A percentile compares a stretch with the other conserved stretches of the same genome.
These are phyloP conservation scores for Tetrahymena borealis DNA, from an alignment of 73 alveolate species.

Conservation along the genomic window DNA sequence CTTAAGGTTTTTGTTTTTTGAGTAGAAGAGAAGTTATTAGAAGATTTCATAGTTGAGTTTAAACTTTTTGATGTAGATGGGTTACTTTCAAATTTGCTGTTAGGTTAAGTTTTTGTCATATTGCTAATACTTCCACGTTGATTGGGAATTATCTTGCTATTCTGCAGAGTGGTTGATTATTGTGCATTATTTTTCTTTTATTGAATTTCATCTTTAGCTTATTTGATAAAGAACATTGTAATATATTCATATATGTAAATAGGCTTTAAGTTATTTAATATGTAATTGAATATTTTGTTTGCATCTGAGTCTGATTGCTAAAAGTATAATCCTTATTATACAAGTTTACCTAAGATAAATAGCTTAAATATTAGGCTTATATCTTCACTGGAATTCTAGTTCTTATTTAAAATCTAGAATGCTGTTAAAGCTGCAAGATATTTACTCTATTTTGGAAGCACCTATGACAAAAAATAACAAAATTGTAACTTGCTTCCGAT, in stretches of 20 bases:
- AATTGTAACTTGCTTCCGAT: not conserved
- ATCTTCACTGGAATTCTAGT: not conserved
- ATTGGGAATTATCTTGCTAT: not conserved
- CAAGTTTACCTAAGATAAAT: not conserved
- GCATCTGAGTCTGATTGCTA: not conserved
- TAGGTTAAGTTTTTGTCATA: not conserved
- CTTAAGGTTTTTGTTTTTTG: not conserved
- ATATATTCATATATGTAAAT: not conserved
- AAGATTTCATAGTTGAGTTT: not conserved
- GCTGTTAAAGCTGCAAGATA: not conserved
- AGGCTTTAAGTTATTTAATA: not conserved
- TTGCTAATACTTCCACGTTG: not conserved
- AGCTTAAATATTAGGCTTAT: not conserved
- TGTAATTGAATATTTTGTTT: not conserved
- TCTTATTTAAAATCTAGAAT: not conserved
- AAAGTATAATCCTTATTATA: not conserved
- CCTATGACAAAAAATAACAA: not conserved
- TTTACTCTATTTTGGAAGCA: not conserved
- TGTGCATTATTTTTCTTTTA: not conserved
- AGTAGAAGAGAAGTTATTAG: not conserved
- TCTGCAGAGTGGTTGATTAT: not conserved
- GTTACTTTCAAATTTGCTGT: not conserved
- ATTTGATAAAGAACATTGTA: not conserved
- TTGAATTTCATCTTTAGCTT: not conserved
- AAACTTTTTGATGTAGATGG: not conserved